Evolutionary conservation across 306 rosid genomes (phyloP).

Genomic region (Boehmeria nivea): DNA sequence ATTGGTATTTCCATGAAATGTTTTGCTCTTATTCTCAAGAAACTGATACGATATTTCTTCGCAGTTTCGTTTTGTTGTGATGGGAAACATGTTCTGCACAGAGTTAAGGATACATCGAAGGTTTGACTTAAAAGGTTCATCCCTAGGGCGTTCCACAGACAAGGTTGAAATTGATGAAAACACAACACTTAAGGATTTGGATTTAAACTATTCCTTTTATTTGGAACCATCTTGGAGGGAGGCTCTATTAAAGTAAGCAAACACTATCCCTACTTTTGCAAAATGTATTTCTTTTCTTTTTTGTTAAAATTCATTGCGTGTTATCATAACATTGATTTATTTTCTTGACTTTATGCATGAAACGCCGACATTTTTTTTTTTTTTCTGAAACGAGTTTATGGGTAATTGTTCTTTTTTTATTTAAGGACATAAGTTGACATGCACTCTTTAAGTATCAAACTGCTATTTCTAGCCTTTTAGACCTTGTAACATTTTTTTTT

Average conservation of each 20-base stretch:
- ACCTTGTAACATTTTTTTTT: too few relatives aligned
- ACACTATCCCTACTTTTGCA: neutral
- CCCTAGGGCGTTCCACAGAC: constrained; percentile 94
- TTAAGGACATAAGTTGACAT: too few relatives aligned
- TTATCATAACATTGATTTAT: too few relatives aligned
- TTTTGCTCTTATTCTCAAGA: constrained; percentile 6
- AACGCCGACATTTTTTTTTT: too few relatives aligned
- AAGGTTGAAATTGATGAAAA: constrained; percentile 96
- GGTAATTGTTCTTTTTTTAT: too few relatives aligned
- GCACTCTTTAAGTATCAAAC: too few relatives aligned
- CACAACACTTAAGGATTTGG: constrained; percentile 96
- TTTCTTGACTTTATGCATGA: too few relatives aligned
- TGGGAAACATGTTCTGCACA: constrained; percentile 99
- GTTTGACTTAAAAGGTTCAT: constrained; percentile 94
- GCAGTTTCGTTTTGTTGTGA: constrained; percentile 98
- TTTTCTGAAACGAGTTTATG: too few relatives aligned
- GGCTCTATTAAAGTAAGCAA: constrained; percentile 68
- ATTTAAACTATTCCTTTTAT: constrained; percentile 73
- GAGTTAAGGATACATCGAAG: constrained; percentile 94
- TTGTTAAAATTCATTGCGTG: constrained; percentile 6
- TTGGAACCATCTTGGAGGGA: constrained; percentile 97
- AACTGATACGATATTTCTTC: constrained; percentile 25
- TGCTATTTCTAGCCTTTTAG: too few relatives aligned
- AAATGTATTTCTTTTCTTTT: neutral
- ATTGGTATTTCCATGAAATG: constrained; percentile 4